Evolutionary conservation across 2,329 filamentous ascomycete species (phyloP).

Genomic region (Penicillium sp.): DNA sequence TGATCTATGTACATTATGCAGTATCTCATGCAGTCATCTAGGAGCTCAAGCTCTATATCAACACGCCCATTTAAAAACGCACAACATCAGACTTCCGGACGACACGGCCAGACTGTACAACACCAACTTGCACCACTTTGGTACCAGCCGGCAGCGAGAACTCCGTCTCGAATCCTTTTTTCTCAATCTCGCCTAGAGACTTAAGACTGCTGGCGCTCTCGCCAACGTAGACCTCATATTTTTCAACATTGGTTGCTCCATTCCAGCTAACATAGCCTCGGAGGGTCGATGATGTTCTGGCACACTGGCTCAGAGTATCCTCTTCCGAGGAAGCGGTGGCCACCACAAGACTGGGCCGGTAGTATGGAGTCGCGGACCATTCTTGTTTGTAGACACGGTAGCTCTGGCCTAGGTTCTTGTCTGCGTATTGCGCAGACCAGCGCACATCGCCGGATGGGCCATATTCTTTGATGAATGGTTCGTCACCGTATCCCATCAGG

Average conservation of each 20-base stretch:
- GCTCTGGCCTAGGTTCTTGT: constrained; percentile 30
- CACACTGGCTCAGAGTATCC: neutral
- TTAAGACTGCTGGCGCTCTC: neutral
- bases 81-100: constrained; percentile 4
- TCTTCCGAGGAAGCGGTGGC: constrained; percentile 9
- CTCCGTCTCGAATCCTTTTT: constrained; percentile 12
- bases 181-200: constrained; percentile 2
- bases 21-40: neutral
- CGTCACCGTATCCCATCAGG: constrained; percentile 38
- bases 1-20: neutral
- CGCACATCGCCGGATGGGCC: constrained; percentile 32
- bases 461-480: constrained; percentile 38
- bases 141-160: neutral
- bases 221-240: constrained; percentile 9
- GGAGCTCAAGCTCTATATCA: neutral
- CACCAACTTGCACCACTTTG: constrained; percentile 7
- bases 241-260: constrained; percentile 9
- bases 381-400: constrained; percentile 39
- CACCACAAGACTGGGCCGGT: constrained; percentile 25
- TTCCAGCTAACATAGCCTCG: constrained; percentile 14
- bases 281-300: neutral
- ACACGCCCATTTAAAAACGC: neutral
- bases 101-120: neutral
- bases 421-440: constrained; percentile 34
- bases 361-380: constrained; percentile 36